Percentiles rank a stretch among this genome's conserved stretches.
phyloP scores from a whole-genome alignment of 2,329 filamentous ascomycete species.

The Plectosphaerella sp. region DNA sequence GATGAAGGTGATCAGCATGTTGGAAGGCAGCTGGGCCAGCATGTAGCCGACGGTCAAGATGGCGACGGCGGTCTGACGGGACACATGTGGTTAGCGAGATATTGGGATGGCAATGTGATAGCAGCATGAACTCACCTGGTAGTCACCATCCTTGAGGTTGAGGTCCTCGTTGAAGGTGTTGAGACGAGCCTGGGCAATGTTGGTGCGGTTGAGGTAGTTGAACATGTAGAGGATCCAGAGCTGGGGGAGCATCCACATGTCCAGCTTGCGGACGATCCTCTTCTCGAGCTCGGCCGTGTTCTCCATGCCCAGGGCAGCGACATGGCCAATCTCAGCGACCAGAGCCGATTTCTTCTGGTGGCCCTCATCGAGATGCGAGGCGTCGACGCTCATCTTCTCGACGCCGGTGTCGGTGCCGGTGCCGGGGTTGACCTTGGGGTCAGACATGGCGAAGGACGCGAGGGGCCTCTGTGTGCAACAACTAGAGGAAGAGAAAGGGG shows the following conservation, averaged over 20 bases:
- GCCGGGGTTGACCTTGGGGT: too few relatives aligned
- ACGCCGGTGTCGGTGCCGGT: too few relatives aligned
- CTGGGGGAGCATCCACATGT: slow-evolving; percentile 13
- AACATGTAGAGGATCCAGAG: slow-evolving; percentile 16
- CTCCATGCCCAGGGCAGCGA: neutral
- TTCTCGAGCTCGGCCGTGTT: slow-evolving; percentile 4
- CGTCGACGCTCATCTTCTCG: too few relatives aligned
- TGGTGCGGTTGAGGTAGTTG: slow-evolving; percentile 14
- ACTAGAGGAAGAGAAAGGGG: too few relatives aligned
- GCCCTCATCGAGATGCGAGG: neutral
- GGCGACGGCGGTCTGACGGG: slow-evolving; percentile 15
- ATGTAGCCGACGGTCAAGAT: slow-evolving; percentile 23
- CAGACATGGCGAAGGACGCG: too few relatives aligned
- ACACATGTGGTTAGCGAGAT: neutral
- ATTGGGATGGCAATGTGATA: neutral
- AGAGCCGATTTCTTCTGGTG: neutral
- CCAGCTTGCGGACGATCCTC: slow-evolving; percentile 12
- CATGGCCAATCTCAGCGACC: neutral
- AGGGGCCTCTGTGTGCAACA: too few relatives aligned
- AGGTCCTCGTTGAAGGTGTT: slow-evolving; percentile 17
- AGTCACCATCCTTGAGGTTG: slow-evolving; percentile 10
- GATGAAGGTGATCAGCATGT: slow-evolving; percentile 28
- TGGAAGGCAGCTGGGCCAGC: slow-evolving; percentile 26
- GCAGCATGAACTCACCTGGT: neutral
- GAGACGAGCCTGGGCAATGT: slow-evolving; percentile 17